phyloP scores from a whole-genome alignment of 768 basidiomycete species.

The Gloeopeniophorella convolvens region DNA sequence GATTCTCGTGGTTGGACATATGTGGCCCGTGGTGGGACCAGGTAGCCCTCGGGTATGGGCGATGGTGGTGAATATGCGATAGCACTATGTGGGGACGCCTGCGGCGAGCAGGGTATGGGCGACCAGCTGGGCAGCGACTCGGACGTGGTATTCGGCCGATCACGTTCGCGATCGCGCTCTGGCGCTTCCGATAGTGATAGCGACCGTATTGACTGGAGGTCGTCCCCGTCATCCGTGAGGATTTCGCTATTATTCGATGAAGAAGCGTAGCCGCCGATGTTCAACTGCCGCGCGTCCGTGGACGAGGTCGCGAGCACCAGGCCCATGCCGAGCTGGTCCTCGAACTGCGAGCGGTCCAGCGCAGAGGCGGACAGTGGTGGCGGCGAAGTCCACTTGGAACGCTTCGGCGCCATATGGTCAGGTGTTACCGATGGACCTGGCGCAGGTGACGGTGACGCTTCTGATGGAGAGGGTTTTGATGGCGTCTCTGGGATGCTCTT shows the following conservation, averaged over 20 bases:
- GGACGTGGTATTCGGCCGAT: not conserved
- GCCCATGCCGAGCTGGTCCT: conserved; percentile 57
- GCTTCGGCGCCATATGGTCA: conserved; percentile 74
- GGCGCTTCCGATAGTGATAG: conserved; percentile 25
- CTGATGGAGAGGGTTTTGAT: conserved; percentile 28
- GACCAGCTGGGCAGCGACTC: conserved; percentile 14
- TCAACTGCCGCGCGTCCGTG: conserved; percentile 50
- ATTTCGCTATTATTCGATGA: conserved; percentile 61
- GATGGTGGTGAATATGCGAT: not conserved
- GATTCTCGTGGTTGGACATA: not conserved
- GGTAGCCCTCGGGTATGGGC: not conserved
- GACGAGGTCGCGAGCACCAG: conserved; percentile 65
- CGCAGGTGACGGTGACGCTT: conserved; percentile 15
- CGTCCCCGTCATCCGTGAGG: conserved; percentile 68
- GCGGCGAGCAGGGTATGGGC: conserved; percentile 4
- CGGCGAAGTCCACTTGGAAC: conserved; percentile 80
- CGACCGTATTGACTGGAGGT: conserved; percentile 61
- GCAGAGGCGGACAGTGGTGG: conserved; percentile 72
- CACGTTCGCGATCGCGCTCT: not conserved
- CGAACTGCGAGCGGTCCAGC: conserved; percentile 59
- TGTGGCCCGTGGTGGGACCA: not conserved
- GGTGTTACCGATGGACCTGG: conserved; percentile 22
- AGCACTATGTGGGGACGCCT: not conserved
- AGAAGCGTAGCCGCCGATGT: conserved; percentile 38
- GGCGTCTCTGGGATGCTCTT: conserved; percentile 45